A percentile compares a stretch with the other conserved stretches of the same genome.
Conservation (phyloP, 148 eudicot species). For the Chenopodium formosanum region DNA sequence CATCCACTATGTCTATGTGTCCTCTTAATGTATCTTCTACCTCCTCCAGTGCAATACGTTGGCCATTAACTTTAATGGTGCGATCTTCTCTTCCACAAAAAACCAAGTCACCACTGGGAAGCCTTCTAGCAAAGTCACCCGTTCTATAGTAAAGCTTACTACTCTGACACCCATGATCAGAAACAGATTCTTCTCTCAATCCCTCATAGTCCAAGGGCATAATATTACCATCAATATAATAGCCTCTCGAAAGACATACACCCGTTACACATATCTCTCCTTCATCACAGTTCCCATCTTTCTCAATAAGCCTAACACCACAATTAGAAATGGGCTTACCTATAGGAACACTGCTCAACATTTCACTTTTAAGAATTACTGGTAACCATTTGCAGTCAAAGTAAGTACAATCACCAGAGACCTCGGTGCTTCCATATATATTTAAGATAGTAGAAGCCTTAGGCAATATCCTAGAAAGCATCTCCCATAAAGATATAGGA, state of each 20-base stretch:
- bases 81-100: slow-evolving; percentile 89
- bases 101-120: slow-evolving; percentile 65
- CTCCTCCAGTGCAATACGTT: slow-evolving; percentile 83
- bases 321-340: slow-evolving; percentile 73
- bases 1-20: slow-evolving; percentile 58
- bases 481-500: slow-evolving; percentile 54
- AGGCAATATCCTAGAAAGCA: slow-evolving; percentile 56
- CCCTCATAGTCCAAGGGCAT: slow-evolving; percentile 38
- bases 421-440: slow-evolving; percentile 96
- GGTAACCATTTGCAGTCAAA: slow-evolving; percentile 76
- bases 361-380: slow-evolving; percentile 49
- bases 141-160: slow-evolving; percentile 52
- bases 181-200: slow-evolving; percentile 34
- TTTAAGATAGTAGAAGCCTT: slow-evolving; percentile 59
- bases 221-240: slow-evolving; percentile 38
- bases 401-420: slow-evolving; percentile 89
- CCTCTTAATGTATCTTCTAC: slow-evolving; percentile 63
- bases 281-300: slow-evolving; percentile 44
- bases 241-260: slow-evolving; percentile 67
- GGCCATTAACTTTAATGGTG: slow-evolving; percentile 73
- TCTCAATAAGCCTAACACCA: slow-evolving; percentile 53
- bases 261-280: slow-evolving; percentile 85
- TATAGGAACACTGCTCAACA: slow-evolving; percentile 67
- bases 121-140: slow-evolving; percentile 77
- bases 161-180: slow-evolving; percentile 20